phyloP scores from a whole-genome alignment of 1,284 basidiomycete species.

The Exsudoporus floridanus region DNA sequence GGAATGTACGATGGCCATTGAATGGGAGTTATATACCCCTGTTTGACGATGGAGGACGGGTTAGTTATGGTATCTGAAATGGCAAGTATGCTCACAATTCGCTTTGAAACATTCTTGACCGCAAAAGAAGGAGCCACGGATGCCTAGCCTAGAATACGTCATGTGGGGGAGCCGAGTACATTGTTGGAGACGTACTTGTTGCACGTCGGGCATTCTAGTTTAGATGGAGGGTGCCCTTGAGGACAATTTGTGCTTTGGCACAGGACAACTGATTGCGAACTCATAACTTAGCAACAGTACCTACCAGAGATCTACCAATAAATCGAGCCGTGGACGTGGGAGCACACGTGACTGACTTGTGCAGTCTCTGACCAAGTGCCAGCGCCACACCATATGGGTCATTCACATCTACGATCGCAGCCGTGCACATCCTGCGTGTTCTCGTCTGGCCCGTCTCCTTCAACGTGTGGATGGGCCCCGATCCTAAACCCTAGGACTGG shows the following conservation, averaged over 20 bases:
- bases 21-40: slow-evolving; percentile 44
- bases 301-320: not conserved
- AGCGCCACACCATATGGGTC: too few relatives aligned
- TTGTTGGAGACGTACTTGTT: slow-evolving; percentile 56
- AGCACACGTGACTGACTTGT: slow-evolving; percentile 19
- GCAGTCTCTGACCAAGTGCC: too few relatives aligned
- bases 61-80: not conserved
- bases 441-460: slow-evolving; percentile 4
- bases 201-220: slow-evolving; percentile 80
- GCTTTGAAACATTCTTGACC: slow-evolving; percentile 85
- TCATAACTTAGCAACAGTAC: slow-evolving; percentile 21
- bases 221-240: slow-evolving; percentile 74
- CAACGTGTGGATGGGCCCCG: slow-evolving; percentile 18
- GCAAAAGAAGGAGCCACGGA: slow-evolving; percentile 81
- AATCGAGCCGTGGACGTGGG: not conserved
- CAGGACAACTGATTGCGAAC: slow-evolving; percentile 36
- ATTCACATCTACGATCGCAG: not conserved
- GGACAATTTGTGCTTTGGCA: slow-evolving; percentile 72
- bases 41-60: not conserved
- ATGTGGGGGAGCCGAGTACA: slow-evolving; percentile 5
- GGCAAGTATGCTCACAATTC: slow-evolving; percentile 56
- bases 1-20: not conserved
- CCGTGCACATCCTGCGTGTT: slow-evolving; percentile 28
- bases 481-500: slow-evolving; percentile 13
- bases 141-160: slow-evolving; percentile 57